Percentiles rank a stretch among this genome's conserved stretches.
phyloP scores from a whole-genome alignment of 2,329 filamentous ascomycete species.

The Chrysoporthe austroafricana region DNA sequence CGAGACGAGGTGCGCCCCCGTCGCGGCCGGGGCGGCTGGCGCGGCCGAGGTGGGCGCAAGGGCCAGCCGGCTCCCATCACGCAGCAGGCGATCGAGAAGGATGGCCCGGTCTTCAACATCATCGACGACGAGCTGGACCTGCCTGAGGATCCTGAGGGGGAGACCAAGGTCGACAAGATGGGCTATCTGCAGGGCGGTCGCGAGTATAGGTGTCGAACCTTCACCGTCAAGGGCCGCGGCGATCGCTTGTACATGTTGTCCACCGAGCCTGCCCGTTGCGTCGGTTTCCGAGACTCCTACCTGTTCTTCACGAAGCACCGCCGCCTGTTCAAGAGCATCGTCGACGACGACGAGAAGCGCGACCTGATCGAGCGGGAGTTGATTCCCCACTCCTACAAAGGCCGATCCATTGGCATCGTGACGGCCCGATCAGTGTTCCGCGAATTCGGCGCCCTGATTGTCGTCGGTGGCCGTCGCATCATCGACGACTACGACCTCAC shows the following conservation, averaged over 20 bases:
- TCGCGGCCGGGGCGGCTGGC: constrained; percentile 73
- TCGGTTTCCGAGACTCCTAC: constrained; percentile 97
- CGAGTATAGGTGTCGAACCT: constrained; percentile 94
- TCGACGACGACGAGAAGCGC: constrained; percentile 95
- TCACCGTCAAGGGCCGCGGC: constrained; percentile 83
- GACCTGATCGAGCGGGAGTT: constrained; percentile 95
- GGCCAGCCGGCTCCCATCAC: constrained; percentile 75
- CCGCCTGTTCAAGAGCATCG: constrained; percentile 95
- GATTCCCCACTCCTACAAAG: constrained; percentile 98
- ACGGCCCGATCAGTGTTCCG: constrained; percentile 96
- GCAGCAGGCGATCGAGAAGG: constrained; percentile 88
- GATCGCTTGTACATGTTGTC: constrained; percentile 96
- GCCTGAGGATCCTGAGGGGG: constrained; percentile 84
- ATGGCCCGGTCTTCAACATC: constrained; percentile 89
- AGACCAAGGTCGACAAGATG: constrained; percentile 89
- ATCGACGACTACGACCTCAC: constrained; percentile 87
- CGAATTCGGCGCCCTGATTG: constrained; percentile 92
- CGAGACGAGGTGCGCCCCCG: constrained; percentile 62
- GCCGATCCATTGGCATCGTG: constrained; percentile 93
- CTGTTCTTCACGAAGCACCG: constrained; percentile 99
- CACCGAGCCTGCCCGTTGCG: constrained; percentile 93
- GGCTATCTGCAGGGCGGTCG: constrained; percentile 82
- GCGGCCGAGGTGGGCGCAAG: constrained; percentile 66
- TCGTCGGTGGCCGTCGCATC: constrained; percentile 86
- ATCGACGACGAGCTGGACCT: constrained; percentile 89